Evolutionary conservation across 2,329 filamentous ascomycete genomes (phyloP), one percentile per base, ranked within the genome.

Genomic region (Diaporthe helianthi): DNA sequence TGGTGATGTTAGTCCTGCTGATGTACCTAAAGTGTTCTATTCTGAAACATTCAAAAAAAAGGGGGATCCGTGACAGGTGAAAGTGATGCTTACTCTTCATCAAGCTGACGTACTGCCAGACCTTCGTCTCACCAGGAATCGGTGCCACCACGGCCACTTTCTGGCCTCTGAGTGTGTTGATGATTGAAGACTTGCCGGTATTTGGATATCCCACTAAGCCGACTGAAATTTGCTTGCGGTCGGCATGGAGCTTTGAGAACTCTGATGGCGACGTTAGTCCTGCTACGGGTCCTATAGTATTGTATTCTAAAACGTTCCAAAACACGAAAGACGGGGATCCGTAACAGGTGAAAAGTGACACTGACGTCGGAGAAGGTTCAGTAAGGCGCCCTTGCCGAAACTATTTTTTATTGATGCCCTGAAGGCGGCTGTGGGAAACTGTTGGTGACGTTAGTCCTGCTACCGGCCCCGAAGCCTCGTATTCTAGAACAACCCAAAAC

Each of bases 101-200:
- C 71, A 93, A 80, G 3, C 90, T 93, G 75, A 93, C 89, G 76
- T 92, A 92, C 69, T 97, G 95, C 95, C 96, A 98, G 36, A 98
- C 92, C 81, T 98, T 98, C 41, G 95, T 98, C 83, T 98, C 94
- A 17, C 94, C 96, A 8, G 96, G 95, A 72, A 98, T 97, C 7
- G 95, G 96, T 8, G 96, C 96, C 4, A 97, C 93, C 19, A 87
- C 96, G 82, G 94, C 94, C 49, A 98, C 94, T 79, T 96, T 94
- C 84, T 98, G 98, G 79, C 94, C 95, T 54, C 94, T 88, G 3
- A 99, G 83, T 0, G 95, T 97, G 82, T 99, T 99, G 82, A 99
- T 98, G 74, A 99, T 96, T 52, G 93, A 96, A 3, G 93, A 97
- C 80, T 99, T 99, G 75, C 96, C 96, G 0, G 93, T 94, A 76